phyloP scores from a whole-genome alignment of 169 alveolate species.

The Cyclospora cayetanensis region DNA sequence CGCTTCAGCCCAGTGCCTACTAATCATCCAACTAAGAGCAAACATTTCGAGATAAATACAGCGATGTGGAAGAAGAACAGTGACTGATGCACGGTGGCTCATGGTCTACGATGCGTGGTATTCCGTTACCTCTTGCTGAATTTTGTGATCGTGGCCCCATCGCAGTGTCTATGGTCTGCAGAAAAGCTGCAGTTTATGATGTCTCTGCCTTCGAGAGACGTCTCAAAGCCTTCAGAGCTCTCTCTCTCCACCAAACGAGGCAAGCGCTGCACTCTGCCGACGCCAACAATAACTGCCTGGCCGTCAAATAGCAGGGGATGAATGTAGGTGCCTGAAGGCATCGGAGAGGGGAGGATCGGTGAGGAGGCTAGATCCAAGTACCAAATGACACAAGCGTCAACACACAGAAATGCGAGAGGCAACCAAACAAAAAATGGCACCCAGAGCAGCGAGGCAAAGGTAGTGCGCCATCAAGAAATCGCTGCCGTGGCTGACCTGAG shows the following conservation, averaged over 20 bases:
- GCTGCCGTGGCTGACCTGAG: constrained; percentile 57
- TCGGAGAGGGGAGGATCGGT: background rate
- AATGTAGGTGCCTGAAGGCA: constrained; percentile 89
- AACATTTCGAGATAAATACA: background rate
- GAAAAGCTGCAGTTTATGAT: constrained; percentile 84
- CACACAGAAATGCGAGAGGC: background rate
- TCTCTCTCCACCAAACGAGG: constrained; percentile 75
- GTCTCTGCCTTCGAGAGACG: constrained; percentile 65
- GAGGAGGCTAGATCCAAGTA: too few species aligned
- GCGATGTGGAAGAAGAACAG: background rate
- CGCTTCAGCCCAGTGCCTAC: background rate
- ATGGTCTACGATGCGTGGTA: background rate
- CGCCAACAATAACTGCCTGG: constrained; percentile 92
- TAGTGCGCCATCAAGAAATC: background rate
- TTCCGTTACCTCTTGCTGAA: constrained; percentile 49
- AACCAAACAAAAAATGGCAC: background rate
- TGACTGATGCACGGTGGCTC: background rate
- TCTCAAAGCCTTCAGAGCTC: background rate
- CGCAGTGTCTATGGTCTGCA: constrained; percentile 96
- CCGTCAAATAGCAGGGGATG: constrained; percentile 93
- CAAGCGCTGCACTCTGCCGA: constrained; percentile 81
- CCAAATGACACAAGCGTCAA: background rate
- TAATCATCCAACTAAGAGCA: background rate
- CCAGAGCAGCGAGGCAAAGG: too few species aligned
- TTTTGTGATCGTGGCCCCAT: constrained; percentile 87